Base-by-base conservation (phyloP, 1,139 yeast species). In the Blastobotrys raffinosifermentans region DNA sequence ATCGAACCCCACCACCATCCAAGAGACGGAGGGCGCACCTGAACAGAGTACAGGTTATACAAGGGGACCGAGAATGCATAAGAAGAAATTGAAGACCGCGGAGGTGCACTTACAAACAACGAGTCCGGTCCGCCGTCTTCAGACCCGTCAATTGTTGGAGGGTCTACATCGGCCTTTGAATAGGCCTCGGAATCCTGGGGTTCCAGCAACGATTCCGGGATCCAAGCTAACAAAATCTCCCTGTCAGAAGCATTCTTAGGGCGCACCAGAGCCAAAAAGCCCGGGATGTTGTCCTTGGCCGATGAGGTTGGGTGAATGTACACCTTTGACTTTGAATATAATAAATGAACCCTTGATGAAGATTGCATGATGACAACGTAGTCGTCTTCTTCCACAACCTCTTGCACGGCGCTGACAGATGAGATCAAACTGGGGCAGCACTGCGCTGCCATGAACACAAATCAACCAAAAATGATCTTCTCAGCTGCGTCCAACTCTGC, bases 1-100 rank as follows among this genome's bases (percentile, higher is more conserved):
- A 89, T 64, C 0, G 94, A 83, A 0, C 99, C 99, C 63, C 75
- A 75, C 95, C 96, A 91, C 79, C 85, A 81, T 1, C 96, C 93
- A 16, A 72, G 64, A 1, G 87, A 77, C 2, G 97, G 96, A 4
- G 79, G 80, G 40, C 96, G 71, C 8, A 82, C 73, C 57, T 89
- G 95, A 32, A 91, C 68, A 19, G 94, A 82, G 57, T 79, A 89
- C 3, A 91, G 58, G 42, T 70, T 75, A 18, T 73, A 61, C 8
- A 86, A 59, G 1, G 80, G 71, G 17, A 79, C 57, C 13, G 78
- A 72, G 59, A 83, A 84, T 9, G 85, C 75, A 58, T 75, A 84
- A 1, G 82, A 73, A 1, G 80, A 66, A 26, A 75, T 58, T 1
- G 77, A 68, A 1, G 79, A 67, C 13, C 62, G 40, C 3, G 72